A percentile compares a stretch with the other conserved stretches of the same genome.
Evolutionary conservation across 495 filamentous ascomycete species (phyloP).

Genomic region (Amphirosellinia nigrospora): DNA sequence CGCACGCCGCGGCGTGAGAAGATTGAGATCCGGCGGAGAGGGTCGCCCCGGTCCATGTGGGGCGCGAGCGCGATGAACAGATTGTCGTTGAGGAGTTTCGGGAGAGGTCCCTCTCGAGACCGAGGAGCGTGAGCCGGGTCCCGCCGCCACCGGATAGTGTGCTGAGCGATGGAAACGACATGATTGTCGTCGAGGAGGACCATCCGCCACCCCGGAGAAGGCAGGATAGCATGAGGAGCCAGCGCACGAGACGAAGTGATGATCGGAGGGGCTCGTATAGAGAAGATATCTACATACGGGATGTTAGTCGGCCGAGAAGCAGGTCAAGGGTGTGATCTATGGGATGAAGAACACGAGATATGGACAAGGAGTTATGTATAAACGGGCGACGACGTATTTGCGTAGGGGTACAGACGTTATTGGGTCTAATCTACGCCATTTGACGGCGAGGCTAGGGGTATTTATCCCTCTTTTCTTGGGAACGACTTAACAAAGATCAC

Average conservation of each 20-base stretch:
- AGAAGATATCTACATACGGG: conserved; percentile 39
- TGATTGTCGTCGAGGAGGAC: conserved; percentile 55
- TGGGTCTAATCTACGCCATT: not conserved
- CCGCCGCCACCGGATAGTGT: conserved; percentile 23
- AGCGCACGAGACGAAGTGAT: conserved; percentile 41
- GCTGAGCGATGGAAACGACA: conserved; percentile 44
- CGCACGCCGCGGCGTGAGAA: conserved; percentile 36
- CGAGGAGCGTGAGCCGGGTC: conserved; percentile 28
- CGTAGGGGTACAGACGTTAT: conserved; percentile 1
- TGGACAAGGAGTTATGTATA: not conserved
- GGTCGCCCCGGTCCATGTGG: conserved; percentile 34
- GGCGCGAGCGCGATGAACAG: conserved; percentile 35
- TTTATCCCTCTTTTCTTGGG: not conserved
- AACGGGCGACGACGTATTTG: not conserved
- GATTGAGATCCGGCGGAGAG: conserved; percentile 46
- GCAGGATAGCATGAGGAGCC: conserved; percentile 37
- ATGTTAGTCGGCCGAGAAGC: conserved; percentile 42
- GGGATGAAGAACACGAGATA: not conserved
- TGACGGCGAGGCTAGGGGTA: too few species aligned
- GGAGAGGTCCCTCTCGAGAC: conserved; percentile 27
- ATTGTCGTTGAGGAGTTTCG: conserved; percentile 48
- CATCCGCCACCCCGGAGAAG: conserved; percentile 40
- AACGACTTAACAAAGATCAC: not conserved
- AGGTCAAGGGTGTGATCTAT: conserved; percentile 31
- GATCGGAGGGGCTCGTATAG: conserved; percentile 40